Evolutionary conservation across 352 stramenopile genomes (phyloP), one percentile per base, ranked within the genome.

Genomic region (Phytophthora parvispora): DNA sequence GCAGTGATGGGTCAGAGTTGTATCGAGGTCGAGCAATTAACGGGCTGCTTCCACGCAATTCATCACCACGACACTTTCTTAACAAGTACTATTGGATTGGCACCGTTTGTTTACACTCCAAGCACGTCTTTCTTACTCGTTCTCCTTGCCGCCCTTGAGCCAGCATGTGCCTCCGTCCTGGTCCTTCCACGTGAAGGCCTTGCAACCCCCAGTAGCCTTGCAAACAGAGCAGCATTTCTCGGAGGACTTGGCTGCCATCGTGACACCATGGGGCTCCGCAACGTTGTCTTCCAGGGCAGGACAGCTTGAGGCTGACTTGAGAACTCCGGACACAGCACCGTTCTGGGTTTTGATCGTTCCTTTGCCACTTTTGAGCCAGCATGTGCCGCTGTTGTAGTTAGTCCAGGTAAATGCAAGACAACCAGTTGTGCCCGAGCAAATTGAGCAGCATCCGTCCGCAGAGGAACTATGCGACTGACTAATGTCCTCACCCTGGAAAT

Each of bases 351-450:
- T 66, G 15, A 62, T 56, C 15, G 13, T 47, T 49, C 67, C 71
- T 55, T 81, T 78, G 59, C 54, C 60, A 28, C 66, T 84, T 63
- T 89, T 89, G 43, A 89, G 75, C 74, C 75, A 88, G 60, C 83
- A 90, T 7, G 67, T 86, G 16, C 84, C 84, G 20, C 75, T 71
- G 50, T 82, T 76, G 67, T 65, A 71, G 47, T 74, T 74, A 12
- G 56, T 86, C 82, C 84, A 92, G 6, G 78, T 77, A 62, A 75
- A 91, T 1, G 74, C 78, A 3, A 71, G 28, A 51, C 83, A 91
- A 4, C 64, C 68, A 18, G 27, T 72, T 8, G 25, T 59, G 2
- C 34, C 27, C 22, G 59, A 54, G 51, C 78, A 91, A 32, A 81
- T 61, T 12, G 32, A 64, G 62, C 81, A 87, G 56, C 72, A 89